phyloP scores from a whole-genome alignment of 257 asterid species.

The Solanum medicagineum region DNA sequence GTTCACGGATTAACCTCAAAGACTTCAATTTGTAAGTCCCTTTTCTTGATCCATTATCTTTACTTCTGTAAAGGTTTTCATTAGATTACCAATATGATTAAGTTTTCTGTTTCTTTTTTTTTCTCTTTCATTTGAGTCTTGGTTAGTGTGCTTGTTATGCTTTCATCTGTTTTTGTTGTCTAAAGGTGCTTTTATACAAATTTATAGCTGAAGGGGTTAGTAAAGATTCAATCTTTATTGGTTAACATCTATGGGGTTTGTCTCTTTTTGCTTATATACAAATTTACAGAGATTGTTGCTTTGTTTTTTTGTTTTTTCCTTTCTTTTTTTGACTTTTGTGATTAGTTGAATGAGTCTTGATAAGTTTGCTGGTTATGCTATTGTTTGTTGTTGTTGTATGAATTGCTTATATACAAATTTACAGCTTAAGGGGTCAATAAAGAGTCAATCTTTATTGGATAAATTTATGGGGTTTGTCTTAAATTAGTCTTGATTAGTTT shows the following conservation, averaged over 20 bases:
- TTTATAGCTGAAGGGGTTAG: neutral
- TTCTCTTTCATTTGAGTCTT: neutral
- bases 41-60: neutral
- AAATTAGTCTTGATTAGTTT: neutral
- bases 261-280: neutral
- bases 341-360: neutral
- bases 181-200: neutral
- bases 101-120: neutral
- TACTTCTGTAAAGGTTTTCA: neutral
- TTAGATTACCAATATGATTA: neutral
- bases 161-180: neutral
- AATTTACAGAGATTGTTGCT: neutral
- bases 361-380: neutral
- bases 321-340: neutral
- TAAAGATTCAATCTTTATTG: neutral
- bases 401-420: neutral
- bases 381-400: neutral
- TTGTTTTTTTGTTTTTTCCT: neutral
- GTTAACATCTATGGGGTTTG: neutral
- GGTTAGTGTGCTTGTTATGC: neutral
- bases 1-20: neutral
- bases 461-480: neutral
- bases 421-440: neutral
- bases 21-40: neutral
- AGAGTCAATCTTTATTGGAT: neutral